A percentile compares a stretch with the other conserved stretches of the same genome.
Conservation (phyloP, 225 moss, liverwort and hornwort genomes). For the Pseudisothecium myosuroides region DNA sequence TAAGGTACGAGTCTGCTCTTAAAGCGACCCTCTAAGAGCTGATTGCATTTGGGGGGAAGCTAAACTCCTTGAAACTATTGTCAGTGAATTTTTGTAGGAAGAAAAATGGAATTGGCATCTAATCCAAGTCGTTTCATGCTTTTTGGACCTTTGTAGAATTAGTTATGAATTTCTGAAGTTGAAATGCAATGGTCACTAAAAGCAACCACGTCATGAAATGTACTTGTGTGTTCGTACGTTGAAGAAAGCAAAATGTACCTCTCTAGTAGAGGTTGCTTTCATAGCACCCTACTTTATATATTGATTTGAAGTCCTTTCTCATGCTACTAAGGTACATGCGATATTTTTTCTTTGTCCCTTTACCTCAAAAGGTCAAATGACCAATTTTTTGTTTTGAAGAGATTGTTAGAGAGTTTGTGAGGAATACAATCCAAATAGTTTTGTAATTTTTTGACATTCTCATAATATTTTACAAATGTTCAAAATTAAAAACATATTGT, state of each 20-base stretch:
- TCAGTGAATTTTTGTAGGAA: accelerated
- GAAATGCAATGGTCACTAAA: accelerated
- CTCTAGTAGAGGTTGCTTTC: background rate
- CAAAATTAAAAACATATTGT: background rate
- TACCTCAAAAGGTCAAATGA: background rate
- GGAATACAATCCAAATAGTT: background rate
- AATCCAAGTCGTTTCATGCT: background rate
- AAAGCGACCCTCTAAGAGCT: background rate
- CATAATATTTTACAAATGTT: background rate
- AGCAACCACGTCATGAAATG: background rate
- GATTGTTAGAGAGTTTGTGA: background rate
- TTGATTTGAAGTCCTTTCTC: background rate
- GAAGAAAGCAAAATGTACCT: background rate
- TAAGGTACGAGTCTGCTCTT: background rate
- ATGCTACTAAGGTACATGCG: accelerated
- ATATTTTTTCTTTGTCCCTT: background rate
- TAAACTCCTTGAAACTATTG: background rate
- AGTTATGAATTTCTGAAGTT: background rate
- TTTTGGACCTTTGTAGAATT: background rate
- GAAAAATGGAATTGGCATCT: background rate
- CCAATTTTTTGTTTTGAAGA: background rate
- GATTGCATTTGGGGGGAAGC: background rate
- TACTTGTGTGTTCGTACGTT: accelerated
- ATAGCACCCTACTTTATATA: background rate
- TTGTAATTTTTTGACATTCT: background rate